Conservation (phyloP, 768 basidiomycete genomes). For the Termitomyces sp. region DNA sequence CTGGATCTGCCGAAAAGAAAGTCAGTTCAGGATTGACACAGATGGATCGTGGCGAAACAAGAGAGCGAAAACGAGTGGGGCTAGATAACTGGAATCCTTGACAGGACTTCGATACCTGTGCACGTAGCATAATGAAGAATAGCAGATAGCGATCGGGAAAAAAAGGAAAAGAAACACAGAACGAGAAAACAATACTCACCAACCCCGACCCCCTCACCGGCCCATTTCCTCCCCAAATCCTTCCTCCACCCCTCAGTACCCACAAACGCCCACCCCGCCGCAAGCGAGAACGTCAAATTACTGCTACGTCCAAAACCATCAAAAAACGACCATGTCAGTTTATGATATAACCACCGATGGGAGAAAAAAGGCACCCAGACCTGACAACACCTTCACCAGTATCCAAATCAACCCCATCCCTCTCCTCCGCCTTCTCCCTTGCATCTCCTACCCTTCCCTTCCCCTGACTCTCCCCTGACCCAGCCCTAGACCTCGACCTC, state of each 20-base stretch:
- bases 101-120: background rate
- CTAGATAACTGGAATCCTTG: too few relatives aligned
- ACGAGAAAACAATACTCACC: background rate
- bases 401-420: slow-evolving; percentile 17
- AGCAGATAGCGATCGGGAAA: background rate
- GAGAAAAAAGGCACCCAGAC: slow-evolving; percentile 34
- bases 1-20: background rate
- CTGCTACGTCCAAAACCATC: slow-evolving; percentile 41
- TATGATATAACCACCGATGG: background rate
- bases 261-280: slow-evolving; percentile 69
- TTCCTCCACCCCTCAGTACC: slow-evolving; percentile 75
- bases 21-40: background rate
- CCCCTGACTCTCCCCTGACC: background rate
- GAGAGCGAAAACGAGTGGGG: background rate
- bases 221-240: slow-evolving; percentile 59
- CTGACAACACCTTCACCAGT: slow-evolving; percentile 50
- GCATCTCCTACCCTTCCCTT: slow-evolving; percentile 33
- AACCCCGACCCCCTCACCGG: slow-evolving; percentile 11
- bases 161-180: background rate
- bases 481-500: slow-evolving; percentile 8
- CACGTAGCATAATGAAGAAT: background rate
- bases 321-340: slow-evolving; percentile 5
- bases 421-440: slow-evolving; percentile 28
- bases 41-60: background rate
- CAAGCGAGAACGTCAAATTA: slow-evolving; percentile 76